Percentiles rank a stretch among this genome's conserved stretches.
Conservation (phyloP, 2,329 filamentous ascomycete genomes). For the Neoscytalidium dimidiatum region DNA sequence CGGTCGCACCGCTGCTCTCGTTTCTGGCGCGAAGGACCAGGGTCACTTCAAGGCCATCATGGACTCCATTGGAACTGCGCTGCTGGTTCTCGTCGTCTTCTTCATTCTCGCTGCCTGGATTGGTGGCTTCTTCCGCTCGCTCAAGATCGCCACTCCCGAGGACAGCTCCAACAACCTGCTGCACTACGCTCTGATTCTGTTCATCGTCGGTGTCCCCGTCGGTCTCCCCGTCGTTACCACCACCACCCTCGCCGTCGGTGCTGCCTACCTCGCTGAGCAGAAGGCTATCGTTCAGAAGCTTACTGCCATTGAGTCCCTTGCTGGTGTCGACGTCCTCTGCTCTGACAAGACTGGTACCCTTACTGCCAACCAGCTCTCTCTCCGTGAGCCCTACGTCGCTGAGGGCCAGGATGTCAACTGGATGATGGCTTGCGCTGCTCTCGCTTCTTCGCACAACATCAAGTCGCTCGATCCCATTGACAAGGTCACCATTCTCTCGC, state of each 20-base stretch:
- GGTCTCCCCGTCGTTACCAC: constrained; percentile 79
- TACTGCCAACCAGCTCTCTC: constrained; percentile 73
- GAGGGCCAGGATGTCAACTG: constrained; percentile 79
- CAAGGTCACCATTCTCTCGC: constrained; percentile 75
- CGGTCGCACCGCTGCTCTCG: constrained; percentile 72
- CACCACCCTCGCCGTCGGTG: constrained; percentile 75
- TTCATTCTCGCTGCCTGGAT: constrained; percentile 76
- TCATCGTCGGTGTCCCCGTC: constrained; percentile 78
- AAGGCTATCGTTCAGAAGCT: constrained; percentile 80
- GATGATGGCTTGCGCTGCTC: constrained; percentile 80
- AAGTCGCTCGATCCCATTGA: constrained; percentile 78
- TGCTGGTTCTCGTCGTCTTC: constrained; percentile 76
- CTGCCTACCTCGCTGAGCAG: constrained; percentile 74
- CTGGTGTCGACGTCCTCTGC: constrained; percentile 75
- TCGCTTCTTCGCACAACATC: constrained; percentile 77
- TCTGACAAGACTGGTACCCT: constrained; percentile 82
- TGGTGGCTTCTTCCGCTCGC: constrained; percentile 74
- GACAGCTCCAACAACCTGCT: constrained; percentile 64
- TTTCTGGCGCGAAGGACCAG: constrained; percentile 73
- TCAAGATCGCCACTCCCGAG: constrained; percentile 62
- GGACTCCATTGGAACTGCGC: constrained; percentile 75
- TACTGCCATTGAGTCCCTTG: constrained; percentile 75
- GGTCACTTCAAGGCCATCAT: constrained; percentile 83
- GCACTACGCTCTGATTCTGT: constrained; percentile 68
- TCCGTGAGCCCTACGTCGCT: constrained; percentile 74